phyloP scores from a whole-genome alignment of 208 protist genomes.

The Vickermania ingenoplastis region DNA sequence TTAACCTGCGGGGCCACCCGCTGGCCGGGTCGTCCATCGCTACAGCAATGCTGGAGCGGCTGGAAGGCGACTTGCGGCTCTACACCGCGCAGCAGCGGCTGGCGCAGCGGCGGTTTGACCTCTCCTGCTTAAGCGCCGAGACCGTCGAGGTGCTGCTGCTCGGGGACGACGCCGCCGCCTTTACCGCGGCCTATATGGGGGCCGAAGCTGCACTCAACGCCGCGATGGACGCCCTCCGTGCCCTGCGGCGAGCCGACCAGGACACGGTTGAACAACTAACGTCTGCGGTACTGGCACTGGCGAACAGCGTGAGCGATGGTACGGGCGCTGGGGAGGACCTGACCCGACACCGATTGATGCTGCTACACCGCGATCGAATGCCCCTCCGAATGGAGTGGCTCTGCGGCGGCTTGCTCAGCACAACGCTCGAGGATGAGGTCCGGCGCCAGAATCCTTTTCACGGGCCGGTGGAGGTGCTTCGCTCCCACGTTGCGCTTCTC shows the following conservation, averaged over 20 bases:
- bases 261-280: slow-evolving; percentile 18
- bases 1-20: slow-evolving; percentile 40
- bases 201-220: slow-evolving; percentile 15
- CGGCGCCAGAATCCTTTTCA: slow-evolving; percentile 53
- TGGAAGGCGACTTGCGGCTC: slow-evolving; percentile 57
- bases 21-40: slow-evolving; percentile 40
- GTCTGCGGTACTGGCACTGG: slow-evolving; percentile 18
- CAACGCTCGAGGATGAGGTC: slow-evolving; percentile 38
- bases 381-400: slow-evolving; percentile 51
- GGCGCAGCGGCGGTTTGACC: slow-evolving; percentile 6
- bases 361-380: slow-evolving; percentile 12
- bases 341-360: slow-evolving; percentile 19
- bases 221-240: slow-evolving; percentile 15
- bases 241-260: slow-evolving; percentile 18
- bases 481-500: slow-evolving; percentile 33
- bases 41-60: slow-evolving; percentile 60
- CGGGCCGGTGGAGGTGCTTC: slow-evolving; percentile 14
- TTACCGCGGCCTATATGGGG: neutral
- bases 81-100: slow-evolving; percentile 44
- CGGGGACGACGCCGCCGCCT: neutral
- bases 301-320: slow-evolving; percentile 15
- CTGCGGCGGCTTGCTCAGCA: slow-evolving; percentile 41
- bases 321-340: slow-evolving; percentile 1
- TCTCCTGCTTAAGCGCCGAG: slow-evolving; percentile 28
- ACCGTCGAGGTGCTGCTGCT: slow-evolving; percentile 13